phyloP scores from a whole-genome alignment of 2,329 filamentous ascomycete genomes.

The Chaetomiaceae sp. region DNA sequence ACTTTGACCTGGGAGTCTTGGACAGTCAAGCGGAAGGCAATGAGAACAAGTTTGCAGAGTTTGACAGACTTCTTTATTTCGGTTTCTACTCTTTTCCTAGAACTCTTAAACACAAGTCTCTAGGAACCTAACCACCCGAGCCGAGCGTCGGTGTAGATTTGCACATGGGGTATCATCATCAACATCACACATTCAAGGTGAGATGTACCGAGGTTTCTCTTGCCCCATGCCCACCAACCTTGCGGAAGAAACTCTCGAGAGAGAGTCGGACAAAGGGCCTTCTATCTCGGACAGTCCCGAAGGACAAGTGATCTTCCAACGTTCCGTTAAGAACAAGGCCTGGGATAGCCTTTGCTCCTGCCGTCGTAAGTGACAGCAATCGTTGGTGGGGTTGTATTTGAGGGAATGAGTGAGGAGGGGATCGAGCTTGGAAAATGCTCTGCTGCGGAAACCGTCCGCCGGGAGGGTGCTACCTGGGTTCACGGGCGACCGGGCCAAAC shows the following conservation, averaged over 20 bases:
- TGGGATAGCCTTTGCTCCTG: conserved; percentile 65
- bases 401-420: background rate
- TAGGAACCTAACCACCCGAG: too few relatives aligned
- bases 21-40: too few relatives aligned
- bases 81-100: too few relatives aligned
- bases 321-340: conserved; percentile 76
- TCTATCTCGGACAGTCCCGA: conserved; percentile 33
- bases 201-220: conserved; percentile 39
- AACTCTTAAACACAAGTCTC: too few relatives aligned
- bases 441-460: background rate
- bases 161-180: background rate
- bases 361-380: conserved; percentile 68
- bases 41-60: too few relatives aligned
- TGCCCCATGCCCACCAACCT: conserved; percentile 36
- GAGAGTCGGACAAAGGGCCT: conserved; percentile 34
- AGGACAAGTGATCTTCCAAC: conserved; percentile 58
- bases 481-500: conserved; percentile 13
- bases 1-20: too few relatives aligned
- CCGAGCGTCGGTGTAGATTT: too few relatives aligned
- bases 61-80: too few relatives aligned
- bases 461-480: background rate
- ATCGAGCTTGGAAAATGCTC: background rate
- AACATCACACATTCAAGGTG: background rate
- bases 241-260: conserved; percentile 28
- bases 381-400: conserved; percentile 43